Evolutionary conservation across 2,329 filamentous ascomycete species (phyloP).

Genomic region (Exophiala aquamarina): DNA sequence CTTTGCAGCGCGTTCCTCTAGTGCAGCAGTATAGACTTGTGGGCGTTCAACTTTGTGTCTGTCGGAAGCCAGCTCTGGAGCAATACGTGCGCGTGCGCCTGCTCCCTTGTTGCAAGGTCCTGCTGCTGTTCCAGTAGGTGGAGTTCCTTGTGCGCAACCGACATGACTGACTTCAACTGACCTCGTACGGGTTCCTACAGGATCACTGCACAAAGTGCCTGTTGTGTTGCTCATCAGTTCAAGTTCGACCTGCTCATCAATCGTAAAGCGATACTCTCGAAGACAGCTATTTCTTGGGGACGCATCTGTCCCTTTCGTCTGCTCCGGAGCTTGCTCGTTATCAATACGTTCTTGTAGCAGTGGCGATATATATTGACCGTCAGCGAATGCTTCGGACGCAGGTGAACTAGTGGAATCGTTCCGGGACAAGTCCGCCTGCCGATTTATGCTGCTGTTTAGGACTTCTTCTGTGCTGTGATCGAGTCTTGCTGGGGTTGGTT

Average conservation of each 20-base stretch:
- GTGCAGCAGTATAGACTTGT: too few species aligned
- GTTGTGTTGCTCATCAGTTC: neutral
- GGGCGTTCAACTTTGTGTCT: too few species aligned
- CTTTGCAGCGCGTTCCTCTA: too few species aligned
- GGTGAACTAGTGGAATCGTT: neutral
- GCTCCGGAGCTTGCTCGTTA: neutral
- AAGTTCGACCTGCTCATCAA: conserved; percentile 10
- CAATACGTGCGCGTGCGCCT: too few species aligned
- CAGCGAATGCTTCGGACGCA: neutral
- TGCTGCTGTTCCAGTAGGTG: too few species aligned
- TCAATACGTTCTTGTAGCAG: neutral
- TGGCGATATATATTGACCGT: too few species aligned
- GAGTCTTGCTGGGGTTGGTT: neutral
- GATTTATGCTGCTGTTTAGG: neutral
- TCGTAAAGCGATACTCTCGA: conserved; percentile 5
- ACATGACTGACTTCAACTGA: too few species aligned
- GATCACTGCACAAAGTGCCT: too few species aligned
- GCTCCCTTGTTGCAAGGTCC: too few species aligned
- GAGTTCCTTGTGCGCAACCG: too few species aligned
- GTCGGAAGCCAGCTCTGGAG: too few species aligned
- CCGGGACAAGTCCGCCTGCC: neutral
- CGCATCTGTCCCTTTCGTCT: neutral
- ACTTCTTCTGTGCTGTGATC: neutral
- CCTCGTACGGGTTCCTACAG: too few species aligned
- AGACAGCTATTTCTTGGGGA: neutral